Base-by-base conservation (phyloP, 352 stramenopile genomes). In the Salisapilia sapeloensis region DNA sequence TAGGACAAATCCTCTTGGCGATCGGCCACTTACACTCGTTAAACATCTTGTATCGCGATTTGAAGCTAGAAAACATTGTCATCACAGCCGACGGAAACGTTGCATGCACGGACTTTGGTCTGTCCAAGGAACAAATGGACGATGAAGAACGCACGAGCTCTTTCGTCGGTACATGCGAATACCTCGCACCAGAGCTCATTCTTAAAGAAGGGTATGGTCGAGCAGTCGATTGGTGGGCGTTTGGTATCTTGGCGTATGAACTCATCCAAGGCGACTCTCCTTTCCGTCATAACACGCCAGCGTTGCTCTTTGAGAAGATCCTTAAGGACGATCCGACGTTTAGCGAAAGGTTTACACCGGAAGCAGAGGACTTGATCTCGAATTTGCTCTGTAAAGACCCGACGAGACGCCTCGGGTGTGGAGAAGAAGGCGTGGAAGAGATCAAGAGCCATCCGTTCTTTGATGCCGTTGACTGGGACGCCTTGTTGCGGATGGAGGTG, bases 11-110 rank as follows among this genome's bases (percentile, higher is more conserved):
- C 26, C 45, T 82, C 22, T 44, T 82, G 15, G 66, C 66, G 15
- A 77, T 82, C 36, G 50, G 55, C 3, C 60, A 82, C 32, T 35
- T 82, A 29, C 62, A 82, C 34, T 32, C 46, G 2, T 64, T 45
- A 24, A 65, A 77, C 34, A 82, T 82, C 52, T 27, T 82, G 38
- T 82, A 79, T 35, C 66, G 66, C 14, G 66, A 82, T 33, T 46
- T 82, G 37, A 82, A 82, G 44, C 39, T 77, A 13, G 66, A 82
- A 40, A 82, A 82, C 43, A 72, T 82, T 45, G 60, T 82, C 12
- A 66, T 82, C 24, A 75, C 53, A 13, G 60, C 60, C 11, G 62
- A 82, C 27, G 66, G 66, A 20, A 77, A 79, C 36, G 58, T 82
- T 7, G 62, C 62, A 14, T 76, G 60, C 40, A 79, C 62, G 17